phyloP scores from a whole-genome alignment of 257 asterid genomes.

The Rhazya stricta region DNA sequence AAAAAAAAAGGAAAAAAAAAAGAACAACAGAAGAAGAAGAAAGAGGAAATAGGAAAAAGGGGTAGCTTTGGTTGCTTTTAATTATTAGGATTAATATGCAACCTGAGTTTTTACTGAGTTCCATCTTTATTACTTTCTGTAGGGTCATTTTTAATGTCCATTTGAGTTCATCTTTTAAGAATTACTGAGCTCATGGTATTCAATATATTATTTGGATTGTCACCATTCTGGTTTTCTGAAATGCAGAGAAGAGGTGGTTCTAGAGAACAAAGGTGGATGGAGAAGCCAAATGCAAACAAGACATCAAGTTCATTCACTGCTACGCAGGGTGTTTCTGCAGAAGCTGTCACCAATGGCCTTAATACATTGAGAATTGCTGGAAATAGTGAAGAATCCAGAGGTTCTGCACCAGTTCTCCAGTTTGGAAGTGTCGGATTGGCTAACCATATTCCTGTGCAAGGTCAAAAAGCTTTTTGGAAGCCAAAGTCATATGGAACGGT shows the following conservation, averaged over 20 bases:
- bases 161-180: neutral
- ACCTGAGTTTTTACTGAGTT: neutral
- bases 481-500: constrained; percentile 67
- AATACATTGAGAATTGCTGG: constrained; percentile 43
- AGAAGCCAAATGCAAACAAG: constrained; percentile 32
- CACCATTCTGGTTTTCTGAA: constrained; percentile 16
- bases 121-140: neutral
- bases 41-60: no score
- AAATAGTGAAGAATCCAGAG: constrained; percentile 36
- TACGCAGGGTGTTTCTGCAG: constrained; percentile 35
- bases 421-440: constrained; percentile 36
- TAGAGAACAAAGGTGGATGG: constrained; percentile 46
- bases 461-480: constrained; percentile 50
- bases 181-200: neutral
- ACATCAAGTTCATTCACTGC: constrained; percentile 30
- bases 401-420: constrained; percentile 33
- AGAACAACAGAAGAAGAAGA: no score
- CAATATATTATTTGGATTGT: constrained; percentile 6
- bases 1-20: no score
- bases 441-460: constrained; percentile 34
- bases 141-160: neutral
- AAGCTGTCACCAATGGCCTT: constrained; percentile 37
- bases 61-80: neutral
- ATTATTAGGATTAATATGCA: neutral
- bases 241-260: constrained; percentile 48